Evolutionary conservation across 192 early-diverging fungal genomes (phyloP).

Genomic region (Coemansia sp.): DNA sequence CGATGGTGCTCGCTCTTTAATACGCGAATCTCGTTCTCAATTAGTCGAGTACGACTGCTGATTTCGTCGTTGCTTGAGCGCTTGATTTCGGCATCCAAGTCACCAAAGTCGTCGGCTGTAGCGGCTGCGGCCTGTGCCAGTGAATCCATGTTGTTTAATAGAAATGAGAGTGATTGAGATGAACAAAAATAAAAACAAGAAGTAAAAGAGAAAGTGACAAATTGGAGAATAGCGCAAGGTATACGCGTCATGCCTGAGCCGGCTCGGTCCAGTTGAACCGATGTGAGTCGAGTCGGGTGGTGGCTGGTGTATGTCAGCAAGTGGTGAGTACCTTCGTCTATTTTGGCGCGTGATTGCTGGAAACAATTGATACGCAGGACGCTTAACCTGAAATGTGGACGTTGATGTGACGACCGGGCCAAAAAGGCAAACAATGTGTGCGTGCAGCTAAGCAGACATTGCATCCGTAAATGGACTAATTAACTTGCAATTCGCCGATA

Average conservation of each 20-base stretch:
- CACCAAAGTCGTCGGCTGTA: slow-evolving; percentile 61
- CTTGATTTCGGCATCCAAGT: slow-evolving; percentile 89
- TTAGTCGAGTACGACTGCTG: slow-evolving; percentile 83
- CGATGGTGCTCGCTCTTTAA: slow-evolving; percentile 91
- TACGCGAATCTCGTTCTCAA: slow-evolving; percentile 98
- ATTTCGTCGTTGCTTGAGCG: slow-evolving; percentile 90
- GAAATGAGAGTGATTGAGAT: neutral
- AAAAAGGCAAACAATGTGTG: neutral
- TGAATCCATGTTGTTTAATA: slow-evolving; percentile 38
- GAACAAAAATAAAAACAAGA: neutral
- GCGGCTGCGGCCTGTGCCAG: slow-evolving; percentile 52
- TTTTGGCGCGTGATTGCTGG: neutral
- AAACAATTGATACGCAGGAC: neutral
- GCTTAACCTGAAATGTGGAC: neutral
- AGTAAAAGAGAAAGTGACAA: neutral
- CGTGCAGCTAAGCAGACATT: neutral
- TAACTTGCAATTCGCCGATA: neutral
- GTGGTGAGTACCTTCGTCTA: too few species aligned
- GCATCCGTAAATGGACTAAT: neutral
- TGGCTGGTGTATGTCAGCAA: neutral
- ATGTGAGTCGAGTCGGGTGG: slow-evolving; percentile 1
- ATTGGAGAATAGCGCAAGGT: neutral
- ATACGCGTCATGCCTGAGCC: slow-evolving; percentile 22
- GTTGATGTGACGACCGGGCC: neutral
- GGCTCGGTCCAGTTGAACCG: neutral